These are phyloP conservation scores for Moelleriella libera DNA, from an alignment of 2,329 filamentous ascomycete genomes.

Conservation along the genomic window DNA sequence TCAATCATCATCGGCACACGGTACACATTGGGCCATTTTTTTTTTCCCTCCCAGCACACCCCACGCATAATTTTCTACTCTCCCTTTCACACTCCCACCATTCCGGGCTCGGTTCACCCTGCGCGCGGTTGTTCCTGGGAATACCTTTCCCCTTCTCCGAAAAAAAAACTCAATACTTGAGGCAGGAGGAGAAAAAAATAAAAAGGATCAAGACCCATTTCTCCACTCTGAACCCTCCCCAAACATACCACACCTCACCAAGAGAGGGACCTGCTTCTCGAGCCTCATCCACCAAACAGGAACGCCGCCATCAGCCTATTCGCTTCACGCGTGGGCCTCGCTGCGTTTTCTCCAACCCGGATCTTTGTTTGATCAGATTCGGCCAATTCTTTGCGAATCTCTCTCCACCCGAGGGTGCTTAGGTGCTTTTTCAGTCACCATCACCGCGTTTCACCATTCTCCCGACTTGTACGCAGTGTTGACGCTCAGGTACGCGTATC, in stretches of 20 bases:
- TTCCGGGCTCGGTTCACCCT: constrained; percentile 10
- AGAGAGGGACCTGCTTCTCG: constrained; percentile 21
- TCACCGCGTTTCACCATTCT: no score
- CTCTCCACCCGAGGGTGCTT: constrained; percentile 6
- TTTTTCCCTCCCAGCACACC: constrained; percentile 3
- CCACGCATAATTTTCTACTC: neutral
- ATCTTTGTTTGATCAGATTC: constrained; percentile 1
- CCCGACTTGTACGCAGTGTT: constrained; percentile 1
- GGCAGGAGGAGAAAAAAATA: constrained; percentile 15
- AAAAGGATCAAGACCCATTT: constrained; percentile 29
- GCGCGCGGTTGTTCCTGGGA: constrained; percentile 10
- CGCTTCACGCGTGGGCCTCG: constrained; percentile 13
- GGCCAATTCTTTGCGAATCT: constrained; percentile 5
- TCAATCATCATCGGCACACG: constrained; percentile 1
- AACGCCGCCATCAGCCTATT: constrained; percentile 12
- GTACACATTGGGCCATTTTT: neutral
- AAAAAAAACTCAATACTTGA: constrained; percentile 4
- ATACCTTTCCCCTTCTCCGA: constrained; percentile 7
- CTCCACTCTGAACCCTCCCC: constrained; percentile 32
- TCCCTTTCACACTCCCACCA: constrained; percentile 11
- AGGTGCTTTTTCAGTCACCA: constrained; percentile 2
- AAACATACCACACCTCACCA: constrained; percentile 23
- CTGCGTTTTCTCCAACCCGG: constrained; percentile 4
- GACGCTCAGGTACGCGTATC: constrained; percentile 15
- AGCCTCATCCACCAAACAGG: constrained; percentile 23